Base-by-base conservation (phyloP, 345 rosid species). In the Lepidium aucheri region DNA sequence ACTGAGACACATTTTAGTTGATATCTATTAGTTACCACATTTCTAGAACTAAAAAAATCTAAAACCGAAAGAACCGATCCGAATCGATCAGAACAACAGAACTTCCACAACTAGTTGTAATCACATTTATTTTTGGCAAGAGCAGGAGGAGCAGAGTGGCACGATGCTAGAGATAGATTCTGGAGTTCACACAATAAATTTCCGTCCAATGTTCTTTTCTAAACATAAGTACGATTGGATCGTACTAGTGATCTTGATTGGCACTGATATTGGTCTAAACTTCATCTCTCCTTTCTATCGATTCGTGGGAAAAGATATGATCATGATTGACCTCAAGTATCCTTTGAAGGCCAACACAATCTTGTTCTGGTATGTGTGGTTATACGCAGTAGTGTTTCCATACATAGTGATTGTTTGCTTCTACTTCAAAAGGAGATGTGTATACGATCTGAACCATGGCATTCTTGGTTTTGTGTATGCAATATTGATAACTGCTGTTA, bases 361-460 rank as follows among this genome's bases (percentile, higher is more conserved):
- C 39, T 92, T 95, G 1, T 3, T 77, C 20, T 92, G 93, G 95
- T 67, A 86, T 33, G 95, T 92, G 0, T 91, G 89, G 72, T 4
- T 73, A 0, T 86, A 86, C 73, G 78, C 95, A 0, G 77, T 86
- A 16, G 50, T 91, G 33, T 56, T 91, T 67, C 97, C 97, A 0
- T 73, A 86, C 75, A 34, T 39, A 3, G 59, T 90, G 4, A 82
- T 84, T 63, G 26, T 77, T 18, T 53, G 79, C 52, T n/a, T 83
- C 67, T 91, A 91, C 72, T 8, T 64, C 1, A 72, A 85, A 47
- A 78, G 88, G 60, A 80, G 76, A 61, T 79, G 79, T 51, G 86
- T 89, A 4, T 89, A 82, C 68, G 98, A 92, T 82, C 84, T 92
- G 14, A 96, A 92, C 64, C 87, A 92, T 42, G 76, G 79, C 67